phyloP scores from a whole-genome alignment of 2,329 filamentous ascomycete genomes.

The Aureobasidium leucospermi region DNA sequence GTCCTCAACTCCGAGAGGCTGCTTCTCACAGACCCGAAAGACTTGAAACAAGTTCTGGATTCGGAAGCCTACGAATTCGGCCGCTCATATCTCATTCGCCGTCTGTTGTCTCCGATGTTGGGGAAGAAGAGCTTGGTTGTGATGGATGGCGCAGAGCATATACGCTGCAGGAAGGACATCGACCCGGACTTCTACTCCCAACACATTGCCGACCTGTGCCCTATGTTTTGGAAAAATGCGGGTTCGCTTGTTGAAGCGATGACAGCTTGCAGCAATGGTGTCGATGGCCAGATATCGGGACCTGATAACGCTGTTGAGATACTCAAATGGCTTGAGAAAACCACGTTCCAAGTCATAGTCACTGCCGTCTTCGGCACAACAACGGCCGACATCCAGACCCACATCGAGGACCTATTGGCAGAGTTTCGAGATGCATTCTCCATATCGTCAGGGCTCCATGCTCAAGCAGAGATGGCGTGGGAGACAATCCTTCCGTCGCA shows the following conservation, averaged over 20 bases:
- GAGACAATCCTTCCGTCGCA: conserved; percentile 5
- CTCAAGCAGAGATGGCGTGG: neutral
- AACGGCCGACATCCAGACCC: neutral
- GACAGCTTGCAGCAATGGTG: neutral
- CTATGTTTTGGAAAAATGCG: neutral
- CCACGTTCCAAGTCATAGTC: neutral
- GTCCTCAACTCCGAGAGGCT: conserved; percentile 6
- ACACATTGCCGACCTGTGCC: neutral
- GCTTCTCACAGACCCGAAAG: conserved; percentile 5
- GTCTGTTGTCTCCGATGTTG: neutral
- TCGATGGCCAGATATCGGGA: neutral
- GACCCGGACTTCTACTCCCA: neutral
- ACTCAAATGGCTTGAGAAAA: neutral
- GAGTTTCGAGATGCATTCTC: conserved; percentile 5
- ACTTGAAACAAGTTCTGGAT: conserved; percentile 8
- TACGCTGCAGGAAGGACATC: neutral
- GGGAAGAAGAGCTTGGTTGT: conserved; percentile 2
- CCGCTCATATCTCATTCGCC: conserved; percentile 6
- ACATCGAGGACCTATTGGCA: neutral
- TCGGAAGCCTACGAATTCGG: conserved; percentile 6
- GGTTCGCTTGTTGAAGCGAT: neutral
- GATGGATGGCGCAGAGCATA: neutral
- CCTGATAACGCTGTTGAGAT: neutral
- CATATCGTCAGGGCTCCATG: neutral
- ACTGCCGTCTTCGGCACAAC: neutral